Evolutionary conservation across 163 green algal species (phyloP).

Genomic region (Chlamydomonas reinhardtii): DNA sequence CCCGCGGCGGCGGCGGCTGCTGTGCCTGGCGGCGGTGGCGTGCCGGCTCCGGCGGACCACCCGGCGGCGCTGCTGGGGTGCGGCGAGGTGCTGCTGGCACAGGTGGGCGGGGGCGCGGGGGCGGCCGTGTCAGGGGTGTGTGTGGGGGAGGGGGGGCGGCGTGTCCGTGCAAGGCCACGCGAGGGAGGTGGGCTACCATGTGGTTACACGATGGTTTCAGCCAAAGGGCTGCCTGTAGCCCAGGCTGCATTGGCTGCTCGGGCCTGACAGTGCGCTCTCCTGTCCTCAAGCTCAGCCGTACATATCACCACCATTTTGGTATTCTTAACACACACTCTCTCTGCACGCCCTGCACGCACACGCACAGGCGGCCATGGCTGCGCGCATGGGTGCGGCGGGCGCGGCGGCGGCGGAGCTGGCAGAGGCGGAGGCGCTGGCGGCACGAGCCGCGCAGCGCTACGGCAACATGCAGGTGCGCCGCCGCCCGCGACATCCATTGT

Average conservation of each 20-base stretch:
- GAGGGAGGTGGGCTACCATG: too few species aligned
- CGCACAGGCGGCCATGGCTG: constrained; percentile 14
- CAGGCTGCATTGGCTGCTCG: too few species aligned
- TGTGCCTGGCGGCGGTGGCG: constrained; percentile 62
- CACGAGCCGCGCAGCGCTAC: constrained; percentile 34
- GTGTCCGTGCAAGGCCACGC: too few species aligned
- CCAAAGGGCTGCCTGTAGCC: too few species aligned
- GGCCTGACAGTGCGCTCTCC: too few species aligned
- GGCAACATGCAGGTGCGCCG: constrained; percentile 59
- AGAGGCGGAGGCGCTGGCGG: constrained; percentile 53
- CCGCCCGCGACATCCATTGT: too few species aligned
- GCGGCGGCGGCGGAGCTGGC: constrained; percentile 68
- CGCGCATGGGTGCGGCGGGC: constrained; percentile 64
- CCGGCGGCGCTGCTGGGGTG: constrained; percentile 71
- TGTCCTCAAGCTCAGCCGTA: too few species aligned
- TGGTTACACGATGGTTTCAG: too few species aligned
- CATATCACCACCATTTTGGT: too few species aligned
- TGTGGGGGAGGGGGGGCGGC: not conserved
- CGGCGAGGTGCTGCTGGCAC: constrained; percentile 66
- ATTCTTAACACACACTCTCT: too few species aligned
- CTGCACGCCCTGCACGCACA: too few species aligned
- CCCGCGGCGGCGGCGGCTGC: constrained; percentile 9
- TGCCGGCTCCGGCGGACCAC: constrained; percentile 40
- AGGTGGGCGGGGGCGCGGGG: constrained; percentile 21
- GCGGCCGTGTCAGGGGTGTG: not conserved